Conservation (phyloP, 2,329 filamentous ascomycete species). For the Westerdykella sp. region DNA sequence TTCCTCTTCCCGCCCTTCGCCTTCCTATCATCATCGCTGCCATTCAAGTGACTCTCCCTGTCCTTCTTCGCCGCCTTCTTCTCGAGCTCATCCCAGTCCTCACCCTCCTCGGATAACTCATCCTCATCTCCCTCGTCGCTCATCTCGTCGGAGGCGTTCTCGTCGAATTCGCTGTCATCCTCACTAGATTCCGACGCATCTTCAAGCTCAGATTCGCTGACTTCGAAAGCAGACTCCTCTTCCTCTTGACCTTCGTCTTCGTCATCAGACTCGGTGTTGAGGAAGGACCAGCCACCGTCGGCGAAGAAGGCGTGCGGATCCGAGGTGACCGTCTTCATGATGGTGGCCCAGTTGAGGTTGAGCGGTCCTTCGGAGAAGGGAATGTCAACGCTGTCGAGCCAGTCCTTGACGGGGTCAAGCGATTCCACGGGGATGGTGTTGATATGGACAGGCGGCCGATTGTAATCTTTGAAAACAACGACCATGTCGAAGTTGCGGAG, state of each 20-base stretch:
- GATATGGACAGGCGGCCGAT: slow-evolving; percentile 82
- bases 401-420: slow-evolving; percentile 93
- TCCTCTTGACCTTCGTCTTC: slow-evolving; percentile 72
- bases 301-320: slow-evolving; percentile 93
- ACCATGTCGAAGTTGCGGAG: slow-evolving; percentile 99
- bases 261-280: slow-evolving; percentile 79
- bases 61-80: slow-evolving; percentile 69
- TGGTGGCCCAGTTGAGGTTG: slow-evolving; percentile 97
- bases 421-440: slow-evolving; percentile 97
- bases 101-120: slow-evolving; percentile 57
- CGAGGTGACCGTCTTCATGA: slow-evolving; percentile 97
- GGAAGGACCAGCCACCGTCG: slow-evolving; percentile 92
- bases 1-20: slow-evolving; percentile 61
- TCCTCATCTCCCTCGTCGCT: slow-evolving; percentile 55
- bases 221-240: slow-evolving; percentile 87
- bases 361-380: slow-evolving; percentile 89
- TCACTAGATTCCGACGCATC: slow-evolving; percentile 63
- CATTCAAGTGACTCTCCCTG: slow-evolving; percentile 48
- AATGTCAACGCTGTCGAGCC: slow-evolving; percentile 93
- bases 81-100: slow-evolving; percentile 94
- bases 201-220: slow-evolving; percentile 74
- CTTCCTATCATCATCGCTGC: slow-evolving; percentile 54
- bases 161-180: slow-evolving; percentile 40
- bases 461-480: slow-evolving; percentile 96
- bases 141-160: slow-evolving; percentile 48